Conservation (phyloP, 78 protist species). For the Dictyostelium citrinum region DNA sequence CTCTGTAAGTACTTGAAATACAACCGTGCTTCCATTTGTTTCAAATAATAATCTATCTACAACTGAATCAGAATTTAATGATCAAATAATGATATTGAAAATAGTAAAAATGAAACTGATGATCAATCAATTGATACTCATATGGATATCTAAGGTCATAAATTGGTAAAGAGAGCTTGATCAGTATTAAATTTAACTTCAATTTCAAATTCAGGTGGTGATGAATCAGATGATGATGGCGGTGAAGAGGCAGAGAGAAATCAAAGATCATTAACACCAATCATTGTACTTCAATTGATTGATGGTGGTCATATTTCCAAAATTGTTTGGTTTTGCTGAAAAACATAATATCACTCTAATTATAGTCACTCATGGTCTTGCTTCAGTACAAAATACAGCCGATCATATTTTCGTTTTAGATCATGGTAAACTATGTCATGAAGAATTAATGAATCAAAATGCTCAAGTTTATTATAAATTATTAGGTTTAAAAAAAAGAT, state of each 20-base stretch:
- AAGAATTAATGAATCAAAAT: constrained; percentile 4
- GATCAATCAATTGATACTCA: no score
- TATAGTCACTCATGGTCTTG: constrained; percentile 50
- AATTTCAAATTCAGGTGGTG: constrained; percentile 25
- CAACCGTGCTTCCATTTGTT: no score
- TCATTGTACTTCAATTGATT: constrained; percentile 29
- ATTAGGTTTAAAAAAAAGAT: constrained; percentile 53
- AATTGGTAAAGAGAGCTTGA: constrained; percentile 65
- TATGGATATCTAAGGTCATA: no score
- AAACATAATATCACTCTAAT: constrained; percentile 49
- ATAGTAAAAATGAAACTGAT: no score
- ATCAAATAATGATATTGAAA: no score
- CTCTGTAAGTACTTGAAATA: no score
- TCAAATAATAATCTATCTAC: no score
- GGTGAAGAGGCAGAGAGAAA: neutral
- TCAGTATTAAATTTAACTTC: constrained; percentile 44
- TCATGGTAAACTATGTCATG: constrained; percentile 54
- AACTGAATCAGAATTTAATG: no score
- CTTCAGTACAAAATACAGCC: constrained; percentile 2
- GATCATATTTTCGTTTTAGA: constrained; percentile 75
- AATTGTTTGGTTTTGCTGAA: constrained; percentile 44
- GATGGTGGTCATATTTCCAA: constrained; percentile 40
- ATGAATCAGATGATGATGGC: neutral
- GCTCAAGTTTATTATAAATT: constrained; percentile 33
- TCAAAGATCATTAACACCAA: neutral